Conservation (phyloP, 1,139 yeast species). For the Saccharomyces hybrid region DNA sequence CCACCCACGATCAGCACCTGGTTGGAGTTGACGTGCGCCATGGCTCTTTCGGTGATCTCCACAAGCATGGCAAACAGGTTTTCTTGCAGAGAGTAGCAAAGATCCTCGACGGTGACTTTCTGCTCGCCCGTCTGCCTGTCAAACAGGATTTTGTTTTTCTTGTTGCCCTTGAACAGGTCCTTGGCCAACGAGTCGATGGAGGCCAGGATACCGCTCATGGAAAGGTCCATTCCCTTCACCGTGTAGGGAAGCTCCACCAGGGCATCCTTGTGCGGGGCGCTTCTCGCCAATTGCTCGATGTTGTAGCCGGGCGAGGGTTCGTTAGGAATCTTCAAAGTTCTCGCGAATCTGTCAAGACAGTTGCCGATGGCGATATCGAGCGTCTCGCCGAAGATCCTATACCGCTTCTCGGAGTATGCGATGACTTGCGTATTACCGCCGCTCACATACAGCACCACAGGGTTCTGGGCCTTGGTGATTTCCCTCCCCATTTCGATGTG, state of each 20-base stretch:
- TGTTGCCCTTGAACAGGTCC: conserved; percentile 52
- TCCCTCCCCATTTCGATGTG: conserved; percentile 99
- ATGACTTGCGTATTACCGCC: conserved; percentile 98
- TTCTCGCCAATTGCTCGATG: conserved; percentile 86
- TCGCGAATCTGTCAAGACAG: conserved; percentile 90
- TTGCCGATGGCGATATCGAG: conserved; percentile 95
- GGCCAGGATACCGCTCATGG: conserved; percentile 92
- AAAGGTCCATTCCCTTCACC: conserved; percentile 95
- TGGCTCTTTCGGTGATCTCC: conserved; percentile 94
- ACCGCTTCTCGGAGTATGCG: conserved; percentile 88
- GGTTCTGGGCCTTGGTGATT: conserved; percentile 89
- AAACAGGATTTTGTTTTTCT: conserved; percentile 42
- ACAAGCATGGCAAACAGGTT: conserved; percentile 91
- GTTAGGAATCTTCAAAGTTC: conserved; percentile 79
- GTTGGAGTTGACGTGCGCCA: conserved; percentile 90
- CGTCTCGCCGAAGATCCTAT: conserved; percentile 94
- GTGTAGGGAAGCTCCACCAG: conserved; percentile 84
- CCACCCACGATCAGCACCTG: conserved; percentile 97
- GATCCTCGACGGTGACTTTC: conserved; percentile 66
- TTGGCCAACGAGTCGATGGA: conserved; percentile 73
- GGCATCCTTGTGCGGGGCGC: conserved; percentile 37
- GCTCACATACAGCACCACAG: conserved; percentile 91
- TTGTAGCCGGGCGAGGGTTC: conserved; percentile 98
- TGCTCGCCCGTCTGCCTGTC: conserved; percentile 42
- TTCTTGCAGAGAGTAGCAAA: conserved; percentile 90